Conservation (phyloP, 495 filamentous ascomycete genomes). For the Penicillium salamii region DNA sequence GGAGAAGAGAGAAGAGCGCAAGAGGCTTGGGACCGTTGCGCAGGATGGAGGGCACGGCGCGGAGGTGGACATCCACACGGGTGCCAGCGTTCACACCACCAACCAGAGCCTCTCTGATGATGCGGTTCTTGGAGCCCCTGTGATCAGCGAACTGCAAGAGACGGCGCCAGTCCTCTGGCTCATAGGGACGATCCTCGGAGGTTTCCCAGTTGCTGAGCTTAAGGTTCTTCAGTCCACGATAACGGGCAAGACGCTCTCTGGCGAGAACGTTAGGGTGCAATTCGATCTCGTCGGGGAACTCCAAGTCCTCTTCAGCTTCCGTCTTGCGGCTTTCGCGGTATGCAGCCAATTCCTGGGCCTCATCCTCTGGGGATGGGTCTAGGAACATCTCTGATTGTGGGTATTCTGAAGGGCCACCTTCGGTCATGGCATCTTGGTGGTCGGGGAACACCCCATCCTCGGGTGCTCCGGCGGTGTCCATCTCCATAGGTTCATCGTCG, state of each 20-base stretch:
- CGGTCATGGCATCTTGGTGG: conserved; percentile 65
- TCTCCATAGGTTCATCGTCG: conserved; percentile 50
- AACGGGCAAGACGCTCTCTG: conserved; percentile 77
- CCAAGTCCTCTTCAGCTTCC: conserved; percentile 82
- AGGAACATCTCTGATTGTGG: conserved; percentile 89
- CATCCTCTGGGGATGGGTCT: conserved; percentile 83
- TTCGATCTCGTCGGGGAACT: conserved; percentile 97
- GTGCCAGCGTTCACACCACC: conserved; percentile 84
- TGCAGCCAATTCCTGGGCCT: conserved; percentile 71
- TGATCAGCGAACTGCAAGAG: conserved; percentile 82
- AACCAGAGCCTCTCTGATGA: conserved; percentile 73
- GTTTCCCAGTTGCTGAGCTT: conserved; percentile 84
- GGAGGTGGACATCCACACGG: conserved; percentile 75
- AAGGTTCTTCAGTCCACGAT: conserved; percentile 86
- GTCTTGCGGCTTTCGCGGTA: conserved; percentile 72
- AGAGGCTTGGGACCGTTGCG: conserved; percentile 58
- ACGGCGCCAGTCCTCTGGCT: conserved; percentile 87
- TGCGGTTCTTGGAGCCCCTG: conserved; percentile 70
- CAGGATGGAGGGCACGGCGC: conserved; percentile 62
- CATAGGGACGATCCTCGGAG: conserved; percentile 75
- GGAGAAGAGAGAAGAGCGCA: conserved; percentile 76
- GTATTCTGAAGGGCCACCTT: conserved; percentile 78
- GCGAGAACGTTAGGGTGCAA: conserved; percentile 84
- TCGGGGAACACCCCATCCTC: conserved; percentile 79
- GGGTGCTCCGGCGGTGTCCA: conserved; percentile 53